Conservation (phyloP, 352 stramenopile species). For the Pythium brachiatum region DNA sequence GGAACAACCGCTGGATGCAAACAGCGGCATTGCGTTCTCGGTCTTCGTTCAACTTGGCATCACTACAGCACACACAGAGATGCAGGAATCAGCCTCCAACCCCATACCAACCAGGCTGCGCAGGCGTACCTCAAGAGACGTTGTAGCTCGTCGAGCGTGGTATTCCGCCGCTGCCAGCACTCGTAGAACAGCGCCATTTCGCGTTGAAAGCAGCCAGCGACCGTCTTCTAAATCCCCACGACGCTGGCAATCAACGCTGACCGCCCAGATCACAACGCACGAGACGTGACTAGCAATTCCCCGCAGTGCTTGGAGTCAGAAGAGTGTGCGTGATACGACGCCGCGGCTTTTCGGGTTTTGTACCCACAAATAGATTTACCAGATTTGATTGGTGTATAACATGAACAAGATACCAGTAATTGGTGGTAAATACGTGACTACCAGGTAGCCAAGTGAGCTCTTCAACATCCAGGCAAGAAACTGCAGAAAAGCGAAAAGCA, state of each 20-base stretch:
- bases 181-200: constrained; percentile 62
- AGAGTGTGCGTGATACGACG: too few relatives aligned
- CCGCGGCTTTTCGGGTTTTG: neutral
- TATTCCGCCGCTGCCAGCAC: constrained; percentile 48
- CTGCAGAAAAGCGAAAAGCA: constrained; percentile 21
- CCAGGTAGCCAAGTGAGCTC: neutral
- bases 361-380: constrained; percentile 1
- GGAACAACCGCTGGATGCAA: constrained; percentile 62
- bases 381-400: neutral
- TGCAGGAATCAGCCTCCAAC: neutral
- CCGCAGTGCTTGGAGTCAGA: too few relatives aligned
- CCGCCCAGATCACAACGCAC: neutral
- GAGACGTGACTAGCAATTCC: neutral
- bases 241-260: too few relatives aligned
- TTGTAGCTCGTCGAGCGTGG: constrained; percentile 49
- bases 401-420: constrained; percentile 5
- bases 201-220: neutral
- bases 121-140: constrained; percentile 36
- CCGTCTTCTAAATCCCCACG: neutral
- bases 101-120: neutral
- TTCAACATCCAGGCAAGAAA: constrained; percentile 1
- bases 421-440: constrained; percentile 6
- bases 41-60: constrained; percentile 41
- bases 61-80: constrained; percentile 25
- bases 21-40: constrained; percentile 39